phyloP scores from a whole-genome alignment of 1,284 basidiomycete genomes.

The Lignosus rhinocerotis region DNA sequence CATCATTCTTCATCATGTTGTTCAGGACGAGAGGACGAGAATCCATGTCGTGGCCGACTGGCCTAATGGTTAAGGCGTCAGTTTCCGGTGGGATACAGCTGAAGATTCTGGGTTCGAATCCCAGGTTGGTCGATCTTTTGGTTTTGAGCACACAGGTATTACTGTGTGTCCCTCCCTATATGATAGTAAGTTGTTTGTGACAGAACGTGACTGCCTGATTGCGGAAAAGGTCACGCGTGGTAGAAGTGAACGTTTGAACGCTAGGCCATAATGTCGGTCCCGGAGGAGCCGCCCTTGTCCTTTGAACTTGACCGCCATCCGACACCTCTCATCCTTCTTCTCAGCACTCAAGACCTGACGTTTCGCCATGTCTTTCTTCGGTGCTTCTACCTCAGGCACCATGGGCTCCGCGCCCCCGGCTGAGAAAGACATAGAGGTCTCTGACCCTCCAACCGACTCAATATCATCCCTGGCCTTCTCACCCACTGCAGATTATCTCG shows the following conservation, averaged over 20 bases:
- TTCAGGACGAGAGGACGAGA: background rate
- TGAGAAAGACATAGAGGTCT: slow-evolving; percentile 75
- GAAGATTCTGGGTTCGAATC: slow-evolving; percentile 56
- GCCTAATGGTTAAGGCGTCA: slow-evolving; percentile 29
- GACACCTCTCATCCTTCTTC: background rate
- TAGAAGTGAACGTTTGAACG: slow-evolving; percentile 2
- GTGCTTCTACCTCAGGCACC: slow-evolving; percentile 32
- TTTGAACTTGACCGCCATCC: background rate
- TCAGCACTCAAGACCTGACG: background rate
- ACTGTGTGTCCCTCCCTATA: no score
- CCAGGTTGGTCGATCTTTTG: slow-evolving; percentile 46
- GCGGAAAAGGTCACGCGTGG: slow-evolving; percentile 3
- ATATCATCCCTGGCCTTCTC: slow-evolving; percentile 74
- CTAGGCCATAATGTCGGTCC: slow-evolving; percentile 4
- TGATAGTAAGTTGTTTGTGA: no score
- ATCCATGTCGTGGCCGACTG: slow-evolving; percentile 16
- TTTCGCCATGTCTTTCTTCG: slow-evolving; percentile 44
- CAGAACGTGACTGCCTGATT: background rate
- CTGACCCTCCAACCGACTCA: slow-evolving; percentile 72
- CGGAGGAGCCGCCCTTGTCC: background rate
- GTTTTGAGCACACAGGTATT: no score
- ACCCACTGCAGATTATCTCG: slow-evolving; percentile 64
- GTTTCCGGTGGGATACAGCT: slow-evolving; percentile 44
- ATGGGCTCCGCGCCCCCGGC: slow-evolving; percentile 28
- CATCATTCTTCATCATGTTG: no score